Base-by-base conservation (phyloP, 2,329 filamentous ascomycete genomes). In the Pseudopithomyces chartarum region DNA sequence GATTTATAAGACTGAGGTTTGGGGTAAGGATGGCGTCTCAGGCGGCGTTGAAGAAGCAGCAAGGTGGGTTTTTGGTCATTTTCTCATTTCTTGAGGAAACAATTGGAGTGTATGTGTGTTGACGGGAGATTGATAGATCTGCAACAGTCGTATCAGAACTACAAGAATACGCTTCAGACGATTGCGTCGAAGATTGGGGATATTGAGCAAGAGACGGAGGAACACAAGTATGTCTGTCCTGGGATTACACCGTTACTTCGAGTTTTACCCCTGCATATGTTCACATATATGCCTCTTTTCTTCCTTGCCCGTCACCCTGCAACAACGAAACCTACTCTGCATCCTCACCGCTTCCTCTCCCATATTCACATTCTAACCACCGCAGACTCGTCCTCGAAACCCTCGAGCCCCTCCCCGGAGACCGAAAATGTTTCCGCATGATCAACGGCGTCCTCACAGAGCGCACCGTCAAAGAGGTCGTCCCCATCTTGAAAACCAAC, bases 381-480 rank as follows among this genome's bases (percentile, higher is more conserved):
- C 39, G n/a, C 32, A 98, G 95, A 78, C 90, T 98, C 64, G 95
- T 99, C 33, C 85, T 98, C 50, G 94, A 98, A 73, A 98, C 94
- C 3, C 81, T 99, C 61, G 85, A 89, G 57, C 93, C 93, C 44
- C 85, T 98, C 22, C 84, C 91, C 1, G 85, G 83, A 62, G 90
- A 96, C 64, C 90, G 95, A 70, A 99, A 97, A 81, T 98, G 94
- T 80, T 99, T 98, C 80, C 93, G 95, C 67, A 92, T 99, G 86
- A 96, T 99, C 76, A 98, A 99, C 76, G 95, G 95, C 44, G 93
- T 98, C 22, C 81, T 99, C 56, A 91, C 97, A 52, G 95, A 99
- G 81, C 86, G 93, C 66, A 98, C 94, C 15, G 91, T 99, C 65
- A 85, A 92, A 76, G 95, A 98, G 76, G 91, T 99, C 12, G 83